Conservation (phyloP, 495 filamentous ascomycete genomes). For the Talaromyces adpressus region DNA sequence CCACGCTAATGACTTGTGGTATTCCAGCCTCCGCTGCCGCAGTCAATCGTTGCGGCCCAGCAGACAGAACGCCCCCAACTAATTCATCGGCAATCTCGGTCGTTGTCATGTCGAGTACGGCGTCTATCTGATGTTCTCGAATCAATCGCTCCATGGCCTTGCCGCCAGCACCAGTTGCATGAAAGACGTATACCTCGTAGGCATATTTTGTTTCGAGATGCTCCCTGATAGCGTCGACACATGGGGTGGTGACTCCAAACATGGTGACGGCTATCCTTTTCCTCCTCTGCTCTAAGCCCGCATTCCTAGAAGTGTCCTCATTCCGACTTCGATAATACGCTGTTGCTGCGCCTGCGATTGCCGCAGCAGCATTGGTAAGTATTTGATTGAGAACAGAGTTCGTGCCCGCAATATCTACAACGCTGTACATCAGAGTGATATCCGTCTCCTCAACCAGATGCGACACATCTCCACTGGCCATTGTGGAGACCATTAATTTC, state of each 20-base stretch:
- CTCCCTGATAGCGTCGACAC: conserved; percentile 40
- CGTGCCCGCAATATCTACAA: conserved; percentile 61
- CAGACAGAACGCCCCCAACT: conserved; percentile 54
- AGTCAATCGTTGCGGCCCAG: conserved; percentile 45
- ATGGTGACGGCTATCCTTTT: conserved; percentile 56
- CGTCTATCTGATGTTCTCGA: conserved; percentile 45
- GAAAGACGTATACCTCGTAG: conserved; percentile 58
- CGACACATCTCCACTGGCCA: conserved; percentile 54
- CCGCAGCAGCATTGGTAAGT: conserved; percentile 53
- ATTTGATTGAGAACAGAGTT: conserved; percentile 51
- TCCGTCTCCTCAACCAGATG: conserved; percentile 57
- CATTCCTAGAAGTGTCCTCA: conserved; percentile 13
- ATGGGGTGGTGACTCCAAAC: conserved; percentile 68
- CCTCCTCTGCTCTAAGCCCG: conserved; percentile 17
- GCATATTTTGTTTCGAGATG: conserved; percentile 31
- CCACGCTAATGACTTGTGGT: conserved; percentile 55
- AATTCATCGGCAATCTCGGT: conserved; percentile 59
- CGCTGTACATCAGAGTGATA: conserved; percentile 61
- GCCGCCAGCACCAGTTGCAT: conserved; percentile 62
- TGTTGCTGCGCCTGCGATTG: conserved; percentile 47
- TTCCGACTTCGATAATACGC: conserved; percentile 27
- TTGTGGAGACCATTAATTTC: conserved; percentile 63
- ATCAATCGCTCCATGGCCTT: conserved; percentile 60
- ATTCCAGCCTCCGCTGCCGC: conserved; percentile 47
- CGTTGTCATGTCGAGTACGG: conserved; percentile 61